A percentile compares a stretch with the other conserved stretches of the same genome.
Evolutionary conservation across 345 rosid species (phyloP).

Genomic region (Moricandia moricandioides): DNA sequence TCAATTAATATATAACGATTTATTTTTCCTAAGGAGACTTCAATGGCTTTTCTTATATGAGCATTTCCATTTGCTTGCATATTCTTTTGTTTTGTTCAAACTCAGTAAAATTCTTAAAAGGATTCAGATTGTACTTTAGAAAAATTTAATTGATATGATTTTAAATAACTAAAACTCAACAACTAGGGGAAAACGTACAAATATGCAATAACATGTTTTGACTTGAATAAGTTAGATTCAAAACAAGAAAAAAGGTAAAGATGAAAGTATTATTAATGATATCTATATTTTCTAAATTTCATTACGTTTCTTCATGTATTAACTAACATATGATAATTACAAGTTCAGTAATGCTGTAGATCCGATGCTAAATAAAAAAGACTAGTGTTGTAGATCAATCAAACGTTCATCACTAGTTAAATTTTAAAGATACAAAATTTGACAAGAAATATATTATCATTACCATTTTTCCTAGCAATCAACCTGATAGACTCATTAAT

Average conservation of each 20-base stretch:
- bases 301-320: neutral
- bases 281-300: too few relatives aligned
- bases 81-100: neutral
- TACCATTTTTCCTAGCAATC: neutral
- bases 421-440: neutral
- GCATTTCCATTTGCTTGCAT: neutral
- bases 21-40: conserved; percentile 19
- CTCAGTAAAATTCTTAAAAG: neutral
- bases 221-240: neutral
- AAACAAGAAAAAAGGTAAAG: neutral
- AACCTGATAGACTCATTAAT: neutral
- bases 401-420: neutral
- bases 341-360: too few relatives aligned
- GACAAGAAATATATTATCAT: neutral
- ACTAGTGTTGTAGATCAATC: too few relatives aligned
- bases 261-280: neutral
- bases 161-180: neutral
- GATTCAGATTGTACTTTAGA: neutral
- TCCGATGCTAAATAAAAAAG: neutral
- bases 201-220: neutral
- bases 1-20: too few relatives aligned
- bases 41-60: conserved; percentile 13
- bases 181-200: neutral
- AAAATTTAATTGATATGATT: neutral
- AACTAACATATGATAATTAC: neutral